phyloP scores from a whole-genome alignment of 108 stramenopile genomes.

The Aurantiochytrium sp. region DNA sequence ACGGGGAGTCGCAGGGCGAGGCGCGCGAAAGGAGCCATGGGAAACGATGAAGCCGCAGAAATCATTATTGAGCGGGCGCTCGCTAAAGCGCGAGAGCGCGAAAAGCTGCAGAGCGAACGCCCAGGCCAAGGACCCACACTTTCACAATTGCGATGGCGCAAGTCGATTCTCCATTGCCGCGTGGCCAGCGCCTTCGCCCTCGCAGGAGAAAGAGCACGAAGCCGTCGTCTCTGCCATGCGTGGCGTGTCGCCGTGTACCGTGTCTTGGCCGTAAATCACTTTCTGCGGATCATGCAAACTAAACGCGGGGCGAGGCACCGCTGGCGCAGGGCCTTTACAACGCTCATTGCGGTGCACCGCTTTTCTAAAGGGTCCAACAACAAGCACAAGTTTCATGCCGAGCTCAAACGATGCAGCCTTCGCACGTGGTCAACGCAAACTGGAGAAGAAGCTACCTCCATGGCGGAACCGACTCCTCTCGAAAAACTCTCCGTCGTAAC shows the following conservation, averaged over 20 bases:
- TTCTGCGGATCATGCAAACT: not conserved
- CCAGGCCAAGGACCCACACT: not conserved
- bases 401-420: not conserved
- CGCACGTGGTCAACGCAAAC: not conserved
- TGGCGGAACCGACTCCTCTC: not conserved
- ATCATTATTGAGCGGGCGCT: too few relatives aligned
- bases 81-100: too few relatives aligned
- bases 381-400: not conserved
- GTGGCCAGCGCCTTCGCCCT: not conserved
- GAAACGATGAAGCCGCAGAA: too few relatives aligned
- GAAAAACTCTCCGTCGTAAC: not conserved
- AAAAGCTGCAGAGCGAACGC: too few relatives aligned
- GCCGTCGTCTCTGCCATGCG: not conserved
- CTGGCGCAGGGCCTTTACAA: not conserved
- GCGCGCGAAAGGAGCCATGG: too few relatives aligned
- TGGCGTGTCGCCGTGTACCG: not conserved
- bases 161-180: not conserved
- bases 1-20: too few relatives aligned
- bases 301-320: not conserved
- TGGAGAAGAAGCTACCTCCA: not conserved
- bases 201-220: not conserved
- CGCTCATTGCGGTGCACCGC: not conserved
- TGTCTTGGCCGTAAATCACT: not conserved
- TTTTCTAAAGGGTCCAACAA: not conserved
- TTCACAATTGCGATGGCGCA: not conserved